Conservation (phyloP, 169 alveolate genomes). For the Plasmodium cynomolgi region DNA sequence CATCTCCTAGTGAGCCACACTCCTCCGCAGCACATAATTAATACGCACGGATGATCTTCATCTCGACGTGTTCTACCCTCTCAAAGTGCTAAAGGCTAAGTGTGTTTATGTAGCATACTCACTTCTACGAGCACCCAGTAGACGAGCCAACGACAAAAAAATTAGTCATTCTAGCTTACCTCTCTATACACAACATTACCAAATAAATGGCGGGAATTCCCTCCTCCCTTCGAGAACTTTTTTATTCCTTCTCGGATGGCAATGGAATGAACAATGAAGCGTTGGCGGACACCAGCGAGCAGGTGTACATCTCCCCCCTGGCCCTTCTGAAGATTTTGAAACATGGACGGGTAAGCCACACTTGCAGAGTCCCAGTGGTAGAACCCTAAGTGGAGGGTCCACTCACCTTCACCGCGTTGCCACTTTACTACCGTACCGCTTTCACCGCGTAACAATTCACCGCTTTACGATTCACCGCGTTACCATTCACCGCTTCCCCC, state of each 20-base stretch:
- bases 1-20: not conserved
- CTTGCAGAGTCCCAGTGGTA: not conserved
- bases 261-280: slow-evolving; percentile 82
- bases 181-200: not conserved
- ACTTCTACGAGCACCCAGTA: too few species aligned
- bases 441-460: too few species aligned
- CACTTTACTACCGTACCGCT: not conserved
- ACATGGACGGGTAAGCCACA: slow-evolving; percentile 94
- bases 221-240: slow-evolving; percentile 77
- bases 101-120: not conserved
- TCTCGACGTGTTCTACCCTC: not conserved
- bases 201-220: slow-evolving; percentile 71
- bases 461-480: not conserved
- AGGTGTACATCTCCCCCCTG: slow-evolving; percentile 96
- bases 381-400: not conserved
- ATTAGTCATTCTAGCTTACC: not conserved
- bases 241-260: slow-evolving; percentile 84
- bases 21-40: not conserved
- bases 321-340: slow-evolving; percentile 98
- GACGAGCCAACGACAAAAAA: not conserved
- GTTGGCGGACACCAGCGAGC: slow-evolving; percentile 94
- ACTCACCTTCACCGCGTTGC: not conserved
- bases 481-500: slow-evolving; percentile 1
- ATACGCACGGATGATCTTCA: not conserved
- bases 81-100: not conserved